These are phyloP conservation scores for Suhomyces kilbournensis DNA, from an alignment of 805 yeast genomes.

Conservation along the genomic window DNA sequence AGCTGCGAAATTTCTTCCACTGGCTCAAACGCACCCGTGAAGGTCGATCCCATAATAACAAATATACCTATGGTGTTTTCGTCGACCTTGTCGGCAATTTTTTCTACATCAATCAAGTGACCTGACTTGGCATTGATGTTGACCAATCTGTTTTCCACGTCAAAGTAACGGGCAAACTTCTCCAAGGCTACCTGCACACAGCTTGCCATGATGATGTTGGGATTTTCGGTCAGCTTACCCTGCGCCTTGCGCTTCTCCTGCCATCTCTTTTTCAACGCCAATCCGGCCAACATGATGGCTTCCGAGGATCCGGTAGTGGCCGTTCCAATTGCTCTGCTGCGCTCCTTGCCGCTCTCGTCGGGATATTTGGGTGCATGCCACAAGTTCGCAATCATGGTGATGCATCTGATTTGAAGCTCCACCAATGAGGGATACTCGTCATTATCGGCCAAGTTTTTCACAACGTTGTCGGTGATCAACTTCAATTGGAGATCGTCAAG, in stretches of 20 bases:
- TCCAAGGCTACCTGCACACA: conserved; percentile 94
- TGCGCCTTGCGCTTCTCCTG: conserved; percentile 58
- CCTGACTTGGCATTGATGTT: conserved; percentile 59
- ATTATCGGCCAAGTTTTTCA: conserved; percentile 87
- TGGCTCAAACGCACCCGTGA: conserved; percentile 88
- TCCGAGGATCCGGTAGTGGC: conserved; percentile 94
- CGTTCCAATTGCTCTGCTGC: conserved; percentile 61
- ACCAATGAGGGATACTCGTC: conserved; percentile 89
- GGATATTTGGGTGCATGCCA: conserved; percentile 65
- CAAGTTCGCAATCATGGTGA: conserved; percentile 70
- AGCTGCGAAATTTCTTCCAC: conserved; percentile 59
- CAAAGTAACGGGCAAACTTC: conserved; percentile 91
- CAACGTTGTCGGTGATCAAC: conserved; percentile 65
- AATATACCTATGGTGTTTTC: conserved; percentile 92
- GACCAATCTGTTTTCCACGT: conserved; percentile 78
- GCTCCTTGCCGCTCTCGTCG: conserved; percentile 28
- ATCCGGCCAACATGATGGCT: conserved; percentile 90
- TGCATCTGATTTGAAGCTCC: conserved; percentile 77
- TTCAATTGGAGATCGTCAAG: conserved; percentile 44
- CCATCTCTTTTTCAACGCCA: conserved; percentile 91
- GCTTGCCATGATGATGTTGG: conserved; percentile 88
- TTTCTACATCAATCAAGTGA: conserved; percentile 60
- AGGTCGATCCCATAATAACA: conserved; percentile 87
- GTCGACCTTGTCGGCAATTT: conserved; percentile 65
- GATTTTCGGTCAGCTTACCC: conserved; percentile 60